A percentile compares a stretch with the other conserved stretches of the same genome.
These are phyloP conservation scores for Penicillium frequentans DNA, from an alignment of 2,329 filamentous ascomycete species.

Conservation along the genomic window DNA sequence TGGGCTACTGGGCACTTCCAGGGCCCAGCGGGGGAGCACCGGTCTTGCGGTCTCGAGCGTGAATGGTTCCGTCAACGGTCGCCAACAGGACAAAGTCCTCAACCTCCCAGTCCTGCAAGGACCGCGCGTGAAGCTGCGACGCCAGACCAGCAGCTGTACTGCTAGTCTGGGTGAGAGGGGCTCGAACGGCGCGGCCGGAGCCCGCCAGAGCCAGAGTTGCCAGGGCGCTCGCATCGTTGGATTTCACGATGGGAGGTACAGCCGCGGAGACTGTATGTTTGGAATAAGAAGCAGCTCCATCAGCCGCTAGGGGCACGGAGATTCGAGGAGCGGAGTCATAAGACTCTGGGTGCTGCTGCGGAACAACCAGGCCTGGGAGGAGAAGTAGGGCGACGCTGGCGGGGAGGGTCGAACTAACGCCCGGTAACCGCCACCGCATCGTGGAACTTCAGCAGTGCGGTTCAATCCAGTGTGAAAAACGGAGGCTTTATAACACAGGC, in stretches of 20 bases:
- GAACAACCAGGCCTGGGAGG: slow-evolving; percentile 62
- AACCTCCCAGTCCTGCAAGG: slow-evolving; percentile 98
- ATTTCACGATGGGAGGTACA: slow-evolving; percentile 34
- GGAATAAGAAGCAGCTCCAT: slow-evolving; percentile 16
- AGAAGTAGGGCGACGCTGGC: slow-evolving; percentile 60
- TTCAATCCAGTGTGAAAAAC: neutral
- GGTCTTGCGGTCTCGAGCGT: slow-evolving; percentile 84
- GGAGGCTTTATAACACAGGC: neutral
- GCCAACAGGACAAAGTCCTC: slow-evolving; percentile 99
- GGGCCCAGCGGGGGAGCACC: slow-evolving; percentile 80
- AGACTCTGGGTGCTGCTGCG: slow-evolving; percentile 58
- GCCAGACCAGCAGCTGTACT: slow-evolving; percentile 65
- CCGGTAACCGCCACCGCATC: slow-evolving; percentile 66
- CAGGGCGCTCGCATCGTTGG: slow-evolving; percentile 84
- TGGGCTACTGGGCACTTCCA: slow-evolving; percentile 73
- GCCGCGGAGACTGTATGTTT: slow-evolving; percentile 17
- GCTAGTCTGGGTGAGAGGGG: slow-evolving; percentile 75
- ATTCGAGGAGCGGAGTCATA: slow-evolving; percentile 29
- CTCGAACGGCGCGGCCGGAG: slow-evolving; percentile 77
- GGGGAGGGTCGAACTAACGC: slow-evolving; percentile 55
- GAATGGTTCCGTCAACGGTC: slow-evolving; percentile 97
- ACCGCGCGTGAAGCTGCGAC: slow-evolving; percentile 92
- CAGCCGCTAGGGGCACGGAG: slow-evolving; percentile 27
- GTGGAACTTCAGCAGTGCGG: slow-evolving; percentile 41
- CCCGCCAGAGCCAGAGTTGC: slow-evolving; percentile 94